Percentiles rank a stretch among this genome's conserved stretches.
phyloP scores from a whole-genome alignment of 2,329 filamentous ascomycete genomes.

The Ceratocystis cubensis region DNA sequence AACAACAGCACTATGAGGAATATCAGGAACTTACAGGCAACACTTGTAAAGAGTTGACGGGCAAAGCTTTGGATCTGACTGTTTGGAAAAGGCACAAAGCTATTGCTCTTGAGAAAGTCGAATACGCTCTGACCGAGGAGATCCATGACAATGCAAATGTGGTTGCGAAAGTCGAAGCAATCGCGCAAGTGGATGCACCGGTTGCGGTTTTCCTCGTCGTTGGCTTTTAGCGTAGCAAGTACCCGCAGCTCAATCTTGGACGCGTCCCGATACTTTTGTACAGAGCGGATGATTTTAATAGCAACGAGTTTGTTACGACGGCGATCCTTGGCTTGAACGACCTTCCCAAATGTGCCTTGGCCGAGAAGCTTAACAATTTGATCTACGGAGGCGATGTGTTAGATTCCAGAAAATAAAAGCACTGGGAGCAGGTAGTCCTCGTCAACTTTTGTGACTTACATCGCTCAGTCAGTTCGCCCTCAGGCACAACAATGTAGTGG shows the following conservation, averaged over 20 bases:
- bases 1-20: too few species aligned
- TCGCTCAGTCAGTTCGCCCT: conserved; percentile 73
- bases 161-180: conserved; percentile 92
- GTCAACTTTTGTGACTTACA: conserved; percentile 42
- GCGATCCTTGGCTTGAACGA: conserved; percentile 81
- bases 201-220: conserved; percentile 84
- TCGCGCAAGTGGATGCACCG: conserved; percentile 93
- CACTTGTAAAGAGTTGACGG: conserved; percentile 90
- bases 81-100: conserved; percentile 93
- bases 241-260: conserved; percentile 90
- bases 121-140: conserved; percentile 89
- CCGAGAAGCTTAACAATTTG: conserved; percentile 80
- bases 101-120: conserved; percentile 91
- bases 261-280: conserved; percentile 95
- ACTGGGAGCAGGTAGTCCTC: not conserved
- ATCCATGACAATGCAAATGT: conserved; percentile 78
- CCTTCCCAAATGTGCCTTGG: conserved; percentile 96
- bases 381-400: conserved; percentile 40
- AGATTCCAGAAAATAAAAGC: not conserved
- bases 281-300: conserved; percentile 95
- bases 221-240: conserved; percentile 78
- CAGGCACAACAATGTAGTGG: conserved; percentile 86
- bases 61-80: conserved; percentile 97
- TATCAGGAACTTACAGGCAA: conserved; percentile 61
- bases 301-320: conserved; percentile 67